A percentile compares a stretch with the other conserved stretches of the same genome.
Conservation (phyloP, 2,329 filamentous ascomycete species). For the Rosellinia necatrix region DNA sequence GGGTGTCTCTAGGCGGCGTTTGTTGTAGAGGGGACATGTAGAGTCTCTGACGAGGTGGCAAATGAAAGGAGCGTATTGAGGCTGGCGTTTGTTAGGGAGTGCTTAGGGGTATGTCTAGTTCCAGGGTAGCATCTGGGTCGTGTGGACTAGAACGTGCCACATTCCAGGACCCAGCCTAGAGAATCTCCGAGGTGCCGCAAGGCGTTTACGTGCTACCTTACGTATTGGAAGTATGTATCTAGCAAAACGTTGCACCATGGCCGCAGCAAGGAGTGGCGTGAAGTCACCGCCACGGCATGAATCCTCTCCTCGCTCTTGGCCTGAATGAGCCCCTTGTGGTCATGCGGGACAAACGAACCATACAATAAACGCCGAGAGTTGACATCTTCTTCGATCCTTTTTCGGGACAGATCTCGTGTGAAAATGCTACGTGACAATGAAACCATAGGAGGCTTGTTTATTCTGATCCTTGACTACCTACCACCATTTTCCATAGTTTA, state of each 20-base stretch:
- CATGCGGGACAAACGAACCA: too few relatives aligned
- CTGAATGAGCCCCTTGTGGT: too few relatives aligned
- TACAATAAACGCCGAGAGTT: too few relatives aligned
- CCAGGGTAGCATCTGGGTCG: conserved; percentile 20
- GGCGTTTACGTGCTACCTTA: conserved; percentile 10
- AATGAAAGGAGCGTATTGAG: conserved; percentile 10
- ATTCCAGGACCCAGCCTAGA: conserved; percentile 4
- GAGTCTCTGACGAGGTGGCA: conserved; percentile 19
- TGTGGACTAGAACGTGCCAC: conserved; percentile 15
- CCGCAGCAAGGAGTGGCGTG: background rate
- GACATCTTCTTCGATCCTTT: too few relatives aligned
- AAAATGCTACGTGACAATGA: background rate
- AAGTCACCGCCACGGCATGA: background rate
- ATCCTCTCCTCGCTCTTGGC: background rate
- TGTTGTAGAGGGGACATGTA: conserved; percentile 9
- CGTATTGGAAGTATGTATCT: background rate
- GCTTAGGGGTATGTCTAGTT: conserved; percentile 6
- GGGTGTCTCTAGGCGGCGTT: conserved; percentile 1
- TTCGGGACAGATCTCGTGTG: too few relatives aligned
- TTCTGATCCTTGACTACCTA: too few relatives aligned
- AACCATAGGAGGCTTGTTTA: background rate
- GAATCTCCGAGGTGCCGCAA: conserved; percentile 12
- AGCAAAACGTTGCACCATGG: conserved; percentile 10
- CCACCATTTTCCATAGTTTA: background rate
- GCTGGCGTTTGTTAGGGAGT: conserved; percentile 9